Conservation (phyloP, 2,329 filamentous ascomycete genomes). For the Fusarium odoratissimum region DNA sequence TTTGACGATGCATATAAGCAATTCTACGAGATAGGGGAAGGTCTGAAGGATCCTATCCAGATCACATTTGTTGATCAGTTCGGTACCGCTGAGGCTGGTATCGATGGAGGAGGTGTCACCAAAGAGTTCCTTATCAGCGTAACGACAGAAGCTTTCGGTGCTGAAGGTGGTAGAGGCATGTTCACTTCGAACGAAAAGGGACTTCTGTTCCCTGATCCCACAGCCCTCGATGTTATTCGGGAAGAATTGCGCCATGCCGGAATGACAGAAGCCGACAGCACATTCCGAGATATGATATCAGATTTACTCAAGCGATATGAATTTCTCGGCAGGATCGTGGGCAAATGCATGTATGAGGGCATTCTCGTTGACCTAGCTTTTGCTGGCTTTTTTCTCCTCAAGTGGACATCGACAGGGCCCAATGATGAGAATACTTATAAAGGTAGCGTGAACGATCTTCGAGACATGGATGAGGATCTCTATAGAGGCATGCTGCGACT, state of each 20-base stretch:
- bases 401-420: conserved; percentile 83
- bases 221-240: conserved; percentile 75
- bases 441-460: conserved; percentile 92
- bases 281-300: conserved; percentile 67
- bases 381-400: conserved; percentile 94
- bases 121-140: conserved; percentile 96
- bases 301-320: conserved; percentile 82
- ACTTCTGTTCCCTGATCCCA: conserved; percentile 88
- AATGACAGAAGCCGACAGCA: conserved; percentile 62
- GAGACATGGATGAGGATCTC: conserved; percentile 89
- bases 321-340: conserved; percentile 91
- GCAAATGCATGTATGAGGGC: conserved; percentile 97
- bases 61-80: conserved; percentile 97
- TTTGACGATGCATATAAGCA: conserved; percentile 88
- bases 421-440: conserved; percentile 79
- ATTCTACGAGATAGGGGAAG: conserved; percentile 84
- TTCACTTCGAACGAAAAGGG: conserved; percentile 90
- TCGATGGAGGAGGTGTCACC: conserved; percentile 95
- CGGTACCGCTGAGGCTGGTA: conserved; percentile 86
- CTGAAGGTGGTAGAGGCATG: conserved; percentile 61
- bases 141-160: conserved; percentile 83
- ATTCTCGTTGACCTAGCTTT: conserved; percentile 95
- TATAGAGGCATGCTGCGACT: conserved; percentile 86
- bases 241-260: conserved; percentile 66
- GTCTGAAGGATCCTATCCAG: conserved; percentile 92